Evolutionary conservation across 2,329 filamentous ascomycete genomes (phyloP).

Genomic region (Hymenotorrendiella dingleyae): DNA sequence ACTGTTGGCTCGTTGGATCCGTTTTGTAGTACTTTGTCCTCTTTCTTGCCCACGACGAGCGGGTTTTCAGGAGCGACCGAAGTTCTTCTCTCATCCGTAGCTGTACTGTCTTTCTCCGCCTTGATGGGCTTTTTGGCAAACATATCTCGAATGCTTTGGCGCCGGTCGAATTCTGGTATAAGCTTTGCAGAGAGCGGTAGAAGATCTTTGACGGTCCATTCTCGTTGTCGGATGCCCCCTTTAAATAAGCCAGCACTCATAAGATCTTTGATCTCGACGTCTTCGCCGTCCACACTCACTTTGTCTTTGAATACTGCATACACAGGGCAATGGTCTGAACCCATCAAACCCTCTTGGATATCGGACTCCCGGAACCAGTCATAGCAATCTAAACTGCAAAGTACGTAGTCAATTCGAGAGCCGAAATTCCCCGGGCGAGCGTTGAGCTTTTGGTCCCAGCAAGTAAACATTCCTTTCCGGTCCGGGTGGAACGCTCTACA

Average conservation of each 20-base stretch:
- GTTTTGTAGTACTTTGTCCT: too few relatives aligned
- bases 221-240: conserved; percentile 56
- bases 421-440: conserved; percentile 94
- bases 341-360: conserved; percentile 90
- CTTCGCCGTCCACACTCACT: conserved; percentile 44
- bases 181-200: conserved; percentile 74
- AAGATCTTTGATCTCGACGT: conserved; percentile 58
- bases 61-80: too few relatives aligned
- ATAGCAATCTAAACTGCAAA: conserved; percentile 74
- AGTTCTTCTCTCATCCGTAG: too few relatives aligned
- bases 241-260: conserved; percentile 77
- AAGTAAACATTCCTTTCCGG: conserved; percentile 90
- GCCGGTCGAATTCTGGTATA: conserved; percentile 80
- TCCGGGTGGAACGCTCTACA: conserved; percentile 74
- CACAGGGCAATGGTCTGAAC: conserved; percentile 94
- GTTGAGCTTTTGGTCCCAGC: conserved; percentile 93
- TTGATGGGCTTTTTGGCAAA: conserved; percentile 54
- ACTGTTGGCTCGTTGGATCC: too few relatives aligned
- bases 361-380: conserved; percentile 74
- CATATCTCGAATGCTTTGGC: conserved; percentile 89
- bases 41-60: too few relatives aligned
- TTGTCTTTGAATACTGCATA: conserved; percentile 66
- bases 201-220: conserved; percentile 61
- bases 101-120: conserved; percentile 13
- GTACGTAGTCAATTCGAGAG: conserved; percentile 86